Evolutionary conservation across 2,329 filamentous ascomycete species (phyloP).

Genomic region (Exophiala bonariae): DNA sequence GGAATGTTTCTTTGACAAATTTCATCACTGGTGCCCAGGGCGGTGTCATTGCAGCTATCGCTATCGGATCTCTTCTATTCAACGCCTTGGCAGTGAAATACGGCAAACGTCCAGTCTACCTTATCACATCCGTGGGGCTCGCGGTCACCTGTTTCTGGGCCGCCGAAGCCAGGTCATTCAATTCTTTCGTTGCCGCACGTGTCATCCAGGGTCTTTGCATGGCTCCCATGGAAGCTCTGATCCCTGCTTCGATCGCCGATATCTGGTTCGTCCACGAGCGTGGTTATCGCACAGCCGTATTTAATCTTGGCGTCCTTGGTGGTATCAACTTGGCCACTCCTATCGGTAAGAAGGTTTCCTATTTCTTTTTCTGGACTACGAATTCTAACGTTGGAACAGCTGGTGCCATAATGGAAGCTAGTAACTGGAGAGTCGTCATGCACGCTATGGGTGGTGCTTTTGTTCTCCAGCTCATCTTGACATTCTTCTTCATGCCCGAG

Average conservation of each 20-base stretch:
- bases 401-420: constrained; percentile 40
- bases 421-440: constrained; percentile 35
- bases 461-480: constrained; percentile 37
- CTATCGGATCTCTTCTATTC: constrained; percentile 37
- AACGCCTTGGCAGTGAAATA: constrained; percentile 22
- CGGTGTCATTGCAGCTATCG: constrained; percentile 37
- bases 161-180: constrained; percentile 11
- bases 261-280: constrained; percentile 48
- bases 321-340: constrained; percentile 44
- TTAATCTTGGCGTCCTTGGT: constrained; percentile 43
- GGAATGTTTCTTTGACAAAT: constrained; percentile 7
- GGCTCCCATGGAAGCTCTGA: constrained; percentile 41
- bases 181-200: constrained; percentile 18
- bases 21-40: constrained; percentile 37
- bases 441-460: constrained; percentile 45
- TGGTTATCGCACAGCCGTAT: constrained; percentile 41
- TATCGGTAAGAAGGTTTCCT: constrained; percentile 41
- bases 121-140: constrained; percentile 14
- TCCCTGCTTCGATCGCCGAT: constrained; percentile 43
- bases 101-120: constrained; percentile 23
- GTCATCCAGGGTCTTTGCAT: constrained; percentile 31
- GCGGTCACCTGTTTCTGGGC: constrained; percentile 19
- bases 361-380: constrained; percentile 3
- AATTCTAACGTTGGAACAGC: constrained; percentile 27
- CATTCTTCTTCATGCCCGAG: constrained; percentile 46